phyloP scores from a whole-genome alignment of 2,329 filamentous ascomycete genomes.

The Dactylellina haptotyla region DNA sequence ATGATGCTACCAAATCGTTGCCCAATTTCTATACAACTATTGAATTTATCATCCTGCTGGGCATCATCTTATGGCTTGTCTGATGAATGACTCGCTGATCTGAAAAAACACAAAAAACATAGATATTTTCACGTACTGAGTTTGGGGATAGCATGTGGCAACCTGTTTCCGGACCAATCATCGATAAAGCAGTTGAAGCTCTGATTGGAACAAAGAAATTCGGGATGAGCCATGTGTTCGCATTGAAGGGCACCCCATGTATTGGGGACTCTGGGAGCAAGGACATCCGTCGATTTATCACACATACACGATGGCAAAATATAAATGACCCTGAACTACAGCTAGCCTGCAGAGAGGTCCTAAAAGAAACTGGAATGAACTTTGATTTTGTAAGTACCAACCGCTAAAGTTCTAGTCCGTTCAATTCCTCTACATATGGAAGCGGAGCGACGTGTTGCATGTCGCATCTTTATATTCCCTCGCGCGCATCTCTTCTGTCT shows the following conservation, averaged over 20 bases:
- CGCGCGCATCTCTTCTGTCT: no score
- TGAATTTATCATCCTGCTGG: neutral
- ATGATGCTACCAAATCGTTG: neutral
- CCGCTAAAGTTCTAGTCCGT: neutral
- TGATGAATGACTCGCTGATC: no score
- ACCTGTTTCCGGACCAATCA: neutral
- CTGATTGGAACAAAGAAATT: constrained; percentile 19
- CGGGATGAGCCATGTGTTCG: constrained; percentile 4
- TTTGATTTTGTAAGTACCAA: constrained; percentile 30
- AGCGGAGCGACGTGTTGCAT: neutral
- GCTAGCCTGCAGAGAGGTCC: constrained; percentile 14
- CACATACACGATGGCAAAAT: constrained; percentile 47
- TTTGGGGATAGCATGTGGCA: constrained; percentile 15
- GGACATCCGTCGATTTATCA: constrained; percentile 13
- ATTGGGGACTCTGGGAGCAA: neutral
- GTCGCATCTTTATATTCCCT: no score
- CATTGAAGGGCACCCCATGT: neutral
- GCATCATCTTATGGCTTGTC: no score
- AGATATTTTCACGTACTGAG: constrained; percentile 25
- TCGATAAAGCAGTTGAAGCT: neutral
- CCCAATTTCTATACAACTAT: neutral
- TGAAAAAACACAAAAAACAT: no score
- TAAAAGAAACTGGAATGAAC: constrained; percentile 9
- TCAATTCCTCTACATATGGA: neutral
- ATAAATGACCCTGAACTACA: neutral